These are phyloP conservation scores for Fraxinus velutina DNA, from an alignment of 305 asterid genomes.

Conservation along the genomic window DNA sequence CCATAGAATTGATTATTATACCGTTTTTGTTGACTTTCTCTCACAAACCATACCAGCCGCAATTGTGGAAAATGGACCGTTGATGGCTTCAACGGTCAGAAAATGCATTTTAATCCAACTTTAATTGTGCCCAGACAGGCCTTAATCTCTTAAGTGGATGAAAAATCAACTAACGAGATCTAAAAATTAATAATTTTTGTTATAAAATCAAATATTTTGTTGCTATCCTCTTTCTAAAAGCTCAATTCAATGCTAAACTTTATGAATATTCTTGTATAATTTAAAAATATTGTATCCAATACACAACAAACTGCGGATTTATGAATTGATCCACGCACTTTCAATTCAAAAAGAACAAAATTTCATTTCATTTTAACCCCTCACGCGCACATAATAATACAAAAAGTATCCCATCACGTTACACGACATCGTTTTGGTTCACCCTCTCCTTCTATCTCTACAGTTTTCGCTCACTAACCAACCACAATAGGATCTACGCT, in stretches of 20 bases:
- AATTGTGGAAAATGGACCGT: too few relatives aligned
- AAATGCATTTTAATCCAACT: too few relatives aligned
- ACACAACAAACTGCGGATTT: not conserved
- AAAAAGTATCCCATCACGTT: not conserved
- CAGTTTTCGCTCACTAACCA: slow-evolving; percentile 16
- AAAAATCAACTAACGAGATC: not conserved
- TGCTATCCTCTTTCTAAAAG: not conserved
- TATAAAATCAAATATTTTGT: too few relatives aligned
- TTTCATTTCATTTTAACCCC: not conserved
- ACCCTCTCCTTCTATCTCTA: not conserved
- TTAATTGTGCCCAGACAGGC: too few relatives aligned
- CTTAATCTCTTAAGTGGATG: not conserved
- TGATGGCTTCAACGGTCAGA: too few relatives aligned
- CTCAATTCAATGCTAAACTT: not conserved
- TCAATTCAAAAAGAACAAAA: not conserved
- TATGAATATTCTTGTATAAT: not conserved
- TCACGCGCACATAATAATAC: not conserved
- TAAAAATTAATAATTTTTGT: too few relatives aligned
- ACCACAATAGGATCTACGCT: slow-evolving; percentile 39
- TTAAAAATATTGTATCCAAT: not conserved
- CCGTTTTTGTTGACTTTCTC: too few relatives aligned
- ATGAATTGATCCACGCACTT: not conserved
- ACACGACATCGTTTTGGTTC: slow-evolving; percentile 6
- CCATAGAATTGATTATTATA: too few relatives aligned
- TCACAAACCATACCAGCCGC: too few relatives aligned